These are phyloP conservation scores for Pisolithus thermaeus DNA, from an alignment of 1,284 basidiomycete species.

Conservation along the genomic window DNA sequence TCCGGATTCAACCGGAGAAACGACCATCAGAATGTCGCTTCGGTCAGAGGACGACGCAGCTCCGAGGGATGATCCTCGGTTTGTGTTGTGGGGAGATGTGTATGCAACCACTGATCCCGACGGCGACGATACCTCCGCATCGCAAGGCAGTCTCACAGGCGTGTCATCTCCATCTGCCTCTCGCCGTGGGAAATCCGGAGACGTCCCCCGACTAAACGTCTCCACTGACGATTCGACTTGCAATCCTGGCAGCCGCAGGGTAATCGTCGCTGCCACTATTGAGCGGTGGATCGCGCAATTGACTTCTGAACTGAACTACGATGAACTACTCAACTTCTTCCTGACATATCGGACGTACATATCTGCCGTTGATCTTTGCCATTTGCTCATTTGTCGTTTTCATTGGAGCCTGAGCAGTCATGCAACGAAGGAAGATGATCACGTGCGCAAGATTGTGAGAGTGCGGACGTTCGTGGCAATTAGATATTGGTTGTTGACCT, in stretches of 20 bases:
- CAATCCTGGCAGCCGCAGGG: slow-evolving; percentile 32
- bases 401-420: slow-evolving; percentile 75
- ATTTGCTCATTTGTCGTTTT: slow-evolving; percentile 76
- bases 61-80: slow-evolving; percentile 78
- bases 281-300: slow-evolving; percentile 88
- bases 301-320: slow-evolving; percentile 77
- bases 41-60: slow-evolving; percentile 58
- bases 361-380: slow-evolving; percentile 66
- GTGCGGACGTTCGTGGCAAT: slow-evolving; percentile 84
- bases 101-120: slow-evolving; percentile 27
- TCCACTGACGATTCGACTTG: slow-evolving; percentile 13
- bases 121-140: slow-evolving; percentile 43
- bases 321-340: slow-evolving; percentile 82
- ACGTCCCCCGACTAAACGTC: slow-evolving; percentile 30
- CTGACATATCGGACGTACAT: slow-evolving; percentile 83
- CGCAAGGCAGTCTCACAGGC: slow-evolving; percentile 46
- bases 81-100: slow-evolving; percentile 82
- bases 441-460: slow-evolving; percentile 67
- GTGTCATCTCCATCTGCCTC: slow-evolving; percentile 35
- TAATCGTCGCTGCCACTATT: slow-evolving; percentile 79
- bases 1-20: slow-evolving; percentile 34
- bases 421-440: slow-evolving; percentile 51
- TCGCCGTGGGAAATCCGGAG: slow-evolving; percentile 25
- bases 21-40: slow-evolving; percentile 62
- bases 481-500: slow-evolving; percentile 81